phyloP scores from a whole-genome alignment of 805 yeast genomes.

The Candida vartiovaarae region DNA sequence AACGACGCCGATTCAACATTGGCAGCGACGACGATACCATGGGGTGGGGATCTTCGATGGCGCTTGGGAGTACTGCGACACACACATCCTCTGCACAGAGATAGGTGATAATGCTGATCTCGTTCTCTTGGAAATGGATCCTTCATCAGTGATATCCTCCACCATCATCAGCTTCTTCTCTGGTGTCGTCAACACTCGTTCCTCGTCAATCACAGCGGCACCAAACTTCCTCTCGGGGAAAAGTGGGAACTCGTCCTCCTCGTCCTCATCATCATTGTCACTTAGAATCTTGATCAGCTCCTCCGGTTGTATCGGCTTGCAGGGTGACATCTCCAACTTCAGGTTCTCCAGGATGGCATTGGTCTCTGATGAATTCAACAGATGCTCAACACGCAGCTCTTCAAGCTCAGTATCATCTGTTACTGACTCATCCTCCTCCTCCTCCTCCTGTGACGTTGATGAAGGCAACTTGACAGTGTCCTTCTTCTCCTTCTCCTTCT shows the following conservation, averaged over 20 bases:
- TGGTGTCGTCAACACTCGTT: conserved; percentile 10
- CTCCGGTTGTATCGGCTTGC: neutral
- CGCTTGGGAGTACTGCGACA: conserved; percentile 5
- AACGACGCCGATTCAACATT: conserved; percentile 11
- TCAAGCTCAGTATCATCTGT: neutral
- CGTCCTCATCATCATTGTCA: neutral
- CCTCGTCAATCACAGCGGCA: conserved; percentile 5
- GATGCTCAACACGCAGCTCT: conserved; percentile 4
- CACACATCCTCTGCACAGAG: conserved; percentile 1
- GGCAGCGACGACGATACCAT: neutral
- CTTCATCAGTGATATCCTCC: conserved; percentile 2
- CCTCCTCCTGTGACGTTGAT: too few relatives aligned
- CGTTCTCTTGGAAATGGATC: conserved; percentile 11
- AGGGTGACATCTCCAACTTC: conserved; percentile 8
- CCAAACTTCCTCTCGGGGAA: conserved; percentile 6
- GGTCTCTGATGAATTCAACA: conserved; percentile 13
- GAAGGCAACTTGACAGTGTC: too few relatives aligned
- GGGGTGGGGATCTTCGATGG: conserved; percentile 18
- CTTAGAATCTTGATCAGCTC: neutral
- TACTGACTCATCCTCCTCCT: too few relatives aligned
- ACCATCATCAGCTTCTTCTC: conserved; percentile 4
- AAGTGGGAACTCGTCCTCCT: conserved; percentile 12
- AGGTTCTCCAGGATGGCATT: conserved; percentile 9
- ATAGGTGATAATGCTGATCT: conserved; percentile 9
- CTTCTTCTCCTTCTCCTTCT: too few relatives aligned